A percentile compares a stretch with the other conserved stretches of the same genome.
These are phyloP conservation scores for Pythium sp. DNA, from an alignment of 352 stramenopile genomes.

Conservation along the genomic window DNA sequence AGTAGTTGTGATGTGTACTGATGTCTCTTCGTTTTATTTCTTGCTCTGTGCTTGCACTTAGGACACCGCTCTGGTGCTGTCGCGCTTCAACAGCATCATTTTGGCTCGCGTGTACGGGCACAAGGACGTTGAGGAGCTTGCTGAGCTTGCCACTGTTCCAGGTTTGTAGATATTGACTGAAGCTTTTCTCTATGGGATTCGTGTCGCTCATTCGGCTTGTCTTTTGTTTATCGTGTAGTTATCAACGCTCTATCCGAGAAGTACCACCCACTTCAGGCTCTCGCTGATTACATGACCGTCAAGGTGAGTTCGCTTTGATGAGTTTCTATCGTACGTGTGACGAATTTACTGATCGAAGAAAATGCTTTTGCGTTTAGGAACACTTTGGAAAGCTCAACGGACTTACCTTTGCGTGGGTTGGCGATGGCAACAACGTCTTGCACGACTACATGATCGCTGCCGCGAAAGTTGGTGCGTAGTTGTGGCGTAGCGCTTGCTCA, in stretches of 20 bases:
- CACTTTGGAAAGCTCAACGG: constrained; percentile 85
- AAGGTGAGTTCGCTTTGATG: constrained; percentile 45
- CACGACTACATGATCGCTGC: constrained; percentile 97
- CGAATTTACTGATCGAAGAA: background rate
- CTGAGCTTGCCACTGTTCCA: constrained; percentile 88
- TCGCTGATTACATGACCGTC: constrained; percentile 97
- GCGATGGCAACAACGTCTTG: constrained; percentile 98
- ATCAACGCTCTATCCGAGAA: constrained; percentile 98
- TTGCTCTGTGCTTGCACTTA: constrained; percentile 6
- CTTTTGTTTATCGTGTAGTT: constrained; percentile 37
- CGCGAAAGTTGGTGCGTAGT: constrained; percentile 70
- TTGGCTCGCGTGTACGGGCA: constrained; percentile 96
- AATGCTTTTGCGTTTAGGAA: constrained; percentile 30
- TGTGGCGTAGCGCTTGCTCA: background rate
- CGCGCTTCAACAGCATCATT: constrained; percentile 95
- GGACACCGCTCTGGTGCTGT: constrained; percentile 85
- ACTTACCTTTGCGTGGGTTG: constrained; percentile 96
- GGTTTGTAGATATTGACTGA: constrained; percentile 12
- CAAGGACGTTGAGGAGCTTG: constrained; percentile 86
- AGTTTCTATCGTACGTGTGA: background rate
- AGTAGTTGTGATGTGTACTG: background rate
- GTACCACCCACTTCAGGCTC: constrained; percentile 97
- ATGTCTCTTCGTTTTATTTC: background rate
- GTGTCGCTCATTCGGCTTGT: background rate
- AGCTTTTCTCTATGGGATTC: background rate